These are phyloP conservation scores for Drechmeria coniospora DNA, from an alignment of 2,329 filamentous ascomycete species.

Conservation along the genomic window DNA sequence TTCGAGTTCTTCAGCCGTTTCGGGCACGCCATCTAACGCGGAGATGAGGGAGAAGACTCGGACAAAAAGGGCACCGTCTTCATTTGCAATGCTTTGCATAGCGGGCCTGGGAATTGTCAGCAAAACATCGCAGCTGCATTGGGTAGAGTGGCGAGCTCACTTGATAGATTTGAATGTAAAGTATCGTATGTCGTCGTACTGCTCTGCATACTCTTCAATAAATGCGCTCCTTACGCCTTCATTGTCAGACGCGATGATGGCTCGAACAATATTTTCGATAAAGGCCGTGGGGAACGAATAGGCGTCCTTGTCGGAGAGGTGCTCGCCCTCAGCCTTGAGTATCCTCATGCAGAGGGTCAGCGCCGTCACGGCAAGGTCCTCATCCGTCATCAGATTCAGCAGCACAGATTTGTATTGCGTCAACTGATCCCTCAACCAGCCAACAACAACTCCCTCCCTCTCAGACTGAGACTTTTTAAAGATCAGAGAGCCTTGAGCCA, in stretches of 20 bases:
- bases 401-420: conserved; percentile 54
- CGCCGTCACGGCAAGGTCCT: conserved; percentile 51
- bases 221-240: conserved; percentile 56
- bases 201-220: conserved; percentile 59
- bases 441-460: conserved; percentile 57
- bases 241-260: conserved; percentile 41
- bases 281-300: conserved; percentile 55
- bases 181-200: conserved; percentile 73
- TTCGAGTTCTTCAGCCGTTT: conserved; percentile 47
- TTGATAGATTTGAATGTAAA: conserved; percentile 63
- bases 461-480: conserved; percentile 51
- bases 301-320: conserved; percentile 43
- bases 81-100: conserved; percentile 9
- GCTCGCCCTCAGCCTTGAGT: conserved; percentile 61
- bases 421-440: conserved; percentile 66
- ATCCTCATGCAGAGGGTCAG: conserved; percentile 71
- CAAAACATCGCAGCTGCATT: not conserved
- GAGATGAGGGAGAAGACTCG: conserved; percentile 48
- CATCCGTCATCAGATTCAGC: conserved; percentile 42
- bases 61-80: conserved; percentile 26
- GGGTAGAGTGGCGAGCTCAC: conserved; percentile 32
- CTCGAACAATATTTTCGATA: conserved; percentile 48
- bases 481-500: conserved; percentile 56
- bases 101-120: conserved; percentile 9
- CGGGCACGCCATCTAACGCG: conserved; percentile 55